A percentile compares a stretch with the other conserved stretches of the same genome.
Evolutionary conservation across 202 grass and related monocot genomes (phyloP).

Genomic region (Hordeum pubiflorum): DNA sequence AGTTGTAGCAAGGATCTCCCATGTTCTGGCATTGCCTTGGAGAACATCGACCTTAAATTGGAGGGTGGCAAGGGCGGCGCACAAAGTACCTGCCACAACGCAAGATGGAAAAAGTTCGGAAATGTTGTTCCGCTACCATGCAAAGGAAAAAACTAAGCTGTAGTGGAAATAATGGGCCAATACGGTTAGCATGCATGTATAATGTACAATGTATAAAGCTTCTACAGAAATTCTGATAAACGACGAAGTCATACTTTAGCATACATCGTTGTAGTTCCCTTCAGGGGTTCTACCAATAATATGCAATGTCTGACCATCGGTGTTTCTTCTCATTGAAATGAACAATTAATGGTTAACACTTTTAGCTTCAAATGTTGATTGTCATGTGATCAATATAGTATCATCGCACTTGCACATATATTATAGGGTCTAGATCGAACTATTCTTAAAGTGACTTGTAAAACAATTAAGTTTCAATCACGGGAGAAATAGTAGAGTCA

Average conservation of each 20-base stretch:
- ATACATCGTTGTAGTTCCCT: neutral
- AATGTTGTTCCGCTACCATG: constrained; percentile 38
- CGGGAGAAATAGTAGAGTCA: neutral
- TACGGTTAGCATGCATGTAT: neutral
- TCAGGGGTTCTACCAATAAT: neutral
- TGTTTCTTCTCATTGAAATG: no score
- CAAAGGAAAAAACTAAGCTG: neutral
- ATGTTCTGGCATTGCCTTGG: constrained; percentile 40
- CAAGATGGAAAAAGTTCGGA: constrained; percentile 40
- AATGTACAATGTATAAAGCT: neutral
- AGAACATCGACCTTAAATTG: constrained; percentile 46
- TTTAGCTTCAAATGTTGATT: no score
- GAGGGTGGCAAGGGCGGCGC: neutral
- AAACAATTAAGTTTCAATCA: neutral
- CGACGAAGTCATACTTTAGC: neutral
- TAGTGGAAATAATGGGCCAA: no score
- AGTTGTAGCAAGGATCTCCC: constrained; percentile 38
- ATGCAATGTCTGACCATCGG: neutral
- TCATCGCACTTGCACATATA: no score
- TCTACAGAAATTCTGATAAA: neutral
- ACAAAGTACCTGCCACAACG: constrained; percentile 39
- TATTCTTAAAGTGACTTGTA: no score
- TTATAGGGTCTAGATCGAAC: no score
- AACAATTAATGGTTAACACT: no score
- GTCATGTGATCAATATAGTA: no score